Evolutionary conservation across 768 basidiomycete species (phyloP), one percentile per base, ranked within the genome.

Genomic region (Amanita muscaria): DNA sequence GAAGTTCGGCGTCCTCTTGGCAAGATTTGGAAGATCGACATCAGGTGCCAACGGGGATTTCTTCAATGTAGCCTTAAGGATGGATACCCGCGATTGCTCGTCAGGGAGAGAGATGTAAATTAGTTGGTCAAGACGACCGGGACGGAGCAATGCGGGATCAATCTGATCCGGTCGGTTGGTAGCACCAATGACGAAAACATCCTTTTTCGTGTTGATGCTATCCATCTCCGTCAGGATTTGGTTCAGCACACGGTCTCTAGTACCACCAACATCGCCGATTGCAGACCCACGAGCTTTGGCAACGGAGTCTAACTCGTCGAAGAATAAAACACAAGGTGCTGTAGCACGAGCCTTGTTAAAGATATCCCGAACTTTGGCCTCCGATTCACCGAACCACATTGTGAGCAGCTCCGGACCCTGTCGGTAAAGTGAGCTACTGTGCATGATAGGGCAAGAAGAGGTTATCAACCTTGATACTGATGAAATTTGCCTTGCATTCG

Each of bases 321-420:
- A 99, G 88, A 99, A 99, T 91, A 99, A 94, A 56, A 99, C 96
- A 61, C 96, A 98, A 45, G 96, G 96, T 21, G 96, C 94, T 6
- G 96, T 96, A n/a, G 96, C 96, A 54, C 96, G 89, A 23, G 96
- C 96, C 69, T 98, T 98, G 78, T 99, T 94, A 66, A 99, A 99
- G 51, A 98, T 91, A 55, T 98, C 94, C 56, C 96, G 90, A 50
- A 99, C 96, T 58, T 99, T 99, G 52, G 94, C 96, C 70, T 99
- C 96, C 4, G 94, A 98, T 76, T 99, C 96, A 80, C 96, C 96
- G 67, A 99, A 98, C 92, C 96, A 99, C 94, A 98, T 98, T 5
- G 93, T 99, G 33, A 98, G 80, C 33, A 97, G 74, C 67, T 97
- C 96, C 51, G 94, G 94, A 52, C 96, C 94, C 80, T 85, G 53